Evolutionary conservation across 2,329 filamentous ascomycete genomes (phyloP).

Genomic region (Ilyonectria robusta): DNA sequence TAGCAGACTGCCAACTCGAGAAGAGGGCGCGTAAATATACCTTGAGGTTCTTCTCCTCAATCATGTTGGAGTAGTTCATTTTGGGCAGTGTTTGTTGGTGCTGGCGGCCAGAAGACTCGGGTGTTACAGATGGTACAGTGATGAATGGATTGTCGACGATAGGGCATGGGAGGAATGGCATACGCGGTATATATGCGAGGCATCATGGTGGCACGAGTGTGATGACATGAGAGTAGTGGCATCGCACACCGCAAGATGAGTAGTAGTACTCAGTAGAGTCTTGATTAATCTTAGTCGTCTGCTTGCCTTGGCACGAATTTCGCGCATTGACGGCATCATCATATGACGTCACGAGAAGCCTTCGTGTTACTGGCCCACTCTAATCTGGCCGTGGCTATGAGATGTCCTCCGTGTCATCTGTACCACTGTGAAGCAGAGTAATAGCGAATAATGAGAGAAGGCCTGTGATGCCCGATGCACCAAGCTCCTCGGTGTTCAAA

Average conservation of each 20-base stretch:
- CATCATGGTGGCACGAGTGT: background rate
- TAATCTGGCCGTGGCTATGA: no score
- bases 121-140: background rate
- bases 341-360: conserved; percentile 13
- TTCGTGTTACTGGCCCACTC: background rate
- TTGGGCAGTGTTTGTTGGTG: background rate
- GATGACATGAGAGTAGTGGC: background rate
- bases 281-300: conserved; percentile 1
- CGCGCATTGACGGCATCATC: conserved; percentile 5
- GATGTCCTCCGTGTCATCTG: no score
- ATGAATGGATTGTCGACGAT: background rate
- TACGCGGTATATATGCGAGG: no score
- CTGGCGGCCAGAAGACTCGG: background rate
- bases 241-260: conserved; percentile 14
- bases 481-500: no score
- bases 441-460: no score
- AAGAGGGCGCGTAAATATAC: conserved; percentile 12
- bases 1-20: conserved; percentile 11
- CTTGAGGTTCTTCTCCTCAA: conserved; percentile 47
- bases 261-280: background rate
- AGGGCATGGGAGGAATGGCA: background rate
- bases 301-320: background rate
- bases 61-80: conserved; percentile 45
- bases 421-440: no score
- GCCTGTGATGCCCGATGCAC: no score